Evolutionary conservation across 2,329 filamentous ascomycete species (phyloP).

Genomic region (Diaporthe ilicicola): DNA sequence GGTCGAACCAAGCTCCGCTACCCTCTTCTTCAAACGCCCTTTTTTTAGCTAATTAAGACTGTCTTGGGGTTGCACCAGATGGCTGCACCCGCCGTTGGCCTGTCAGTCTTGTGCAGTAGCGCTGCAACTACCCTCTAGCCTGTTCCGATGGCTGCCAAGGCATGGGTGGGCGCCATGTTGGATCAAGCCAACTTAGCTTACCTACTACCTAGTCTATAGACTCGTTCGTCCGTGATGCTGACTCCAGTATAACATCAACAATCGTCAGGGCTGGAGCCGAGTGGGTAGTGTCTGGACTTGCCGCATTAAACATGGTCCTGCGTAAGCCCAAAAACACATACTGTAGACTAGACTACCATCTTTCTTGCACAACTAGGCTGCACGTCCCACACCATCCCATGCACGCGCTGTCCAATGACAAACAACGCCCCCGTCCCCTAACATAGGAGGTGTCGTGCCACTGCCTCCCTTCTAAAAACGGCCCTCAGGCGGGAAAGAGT

Average conservation of each 20-base stretch:
- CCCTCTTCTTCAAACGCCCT: neutral
- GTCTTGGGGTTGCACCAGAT: slow-evolving; percentile 3
- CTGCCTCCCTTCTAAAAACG: neutral
- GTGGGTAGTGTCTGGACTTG: neutral
- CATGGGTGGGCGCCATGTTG: slow-evolving; percentile 10
- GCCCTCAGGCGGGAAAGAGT: neutral
- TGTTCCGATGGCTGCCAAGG: slow-evolving; percentile 12
- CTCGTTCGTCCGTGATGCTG: slow-evolving; percentile 15
- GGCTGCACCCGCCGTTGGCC: slow-evolving; percentile 17
- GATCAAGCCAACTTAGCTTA: slow-evolving; percentile 8
- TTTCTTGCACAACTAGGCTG: neutral
- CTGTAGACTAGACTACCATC: neutral
- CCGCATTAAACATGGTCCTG: neutral
- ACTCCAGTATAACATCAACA: neutral
- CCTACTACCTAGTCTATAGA: neutral
- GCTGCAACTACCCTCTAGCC: slow-evolving; percentile 14
- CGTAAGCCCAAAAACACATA: slow-evolving; percentile 3
- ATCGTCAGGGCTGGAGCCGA: neutral
- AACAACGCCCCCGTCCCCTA: too few relatives aligned
- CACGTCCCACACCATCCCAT: slow-evolving; percentile 20
- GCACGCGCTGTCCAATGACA: neutral
- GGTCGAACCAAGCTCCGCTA: too few relatives aligned
- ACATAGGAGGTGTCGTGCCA: neutral
- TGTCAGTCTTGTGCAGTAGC: slow-evolving; percentile 19
- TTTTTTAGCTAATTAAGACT: neutral